Evolutionary conservation across 306 rosid genomes (phyloP).

Genomic region (Morella rubra): DNA sequence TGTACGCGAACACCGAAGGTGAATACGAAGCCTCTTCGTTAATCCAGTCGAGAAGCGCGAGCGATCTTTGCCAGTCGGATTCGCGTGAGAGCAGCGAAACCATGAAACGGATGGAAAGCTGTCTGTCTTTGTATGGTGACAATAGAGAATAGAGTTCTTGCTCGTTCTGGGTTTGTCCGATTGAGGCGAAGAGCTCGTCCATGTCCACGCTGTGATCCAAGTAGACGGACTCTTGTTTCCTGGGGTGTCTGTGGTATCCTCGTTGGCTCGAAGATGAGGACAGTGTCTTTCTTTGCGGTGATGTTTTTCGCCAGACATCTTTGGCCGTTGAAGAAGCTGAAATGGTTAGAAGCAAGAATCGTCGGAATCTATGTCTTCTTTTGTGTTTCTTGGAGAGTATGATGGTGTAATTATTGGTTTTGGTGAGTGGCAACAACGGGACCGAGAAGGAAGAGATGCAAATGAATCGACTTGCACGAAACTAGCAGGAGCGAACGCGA

Average conservation of each 20-base stretch:
- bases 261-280: conserved; percentile 23
- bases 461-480: conserved; percentile 25
- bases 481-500: conserved; percentile 23
- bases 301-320: conserved; percentile 64
- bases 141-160: conserved; percentile 57
- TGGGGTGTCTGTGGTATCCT: conserved; percentile 18
- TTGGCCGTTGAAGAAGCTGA: conserved; percentile 35
- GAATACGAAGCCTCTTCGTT: conserved; percentile 71
- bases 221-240: conserved; percentile 32
- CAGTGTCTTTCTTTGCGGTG: conserved; percentile 24
- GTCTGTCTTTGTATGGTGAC: conserved; percentile 58
- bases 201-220: conserved; percentile 77
- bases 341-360: conserved; percentile 5
- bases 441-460: conserved; percentile 26
- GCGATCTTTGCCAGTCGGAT: conserved; percentile 82
- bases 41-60: conserved; percentile 88
- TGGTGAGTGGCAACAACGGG: conserved; percentile 21
- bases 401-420: conserved; percentile 17
- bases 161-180: conserved; percentile 55
- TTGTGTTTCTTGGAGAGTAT: conserved; percentile 15
- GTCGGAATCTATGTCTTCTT: conserved; percentile 16
- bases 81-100: conserved; percentile 77
- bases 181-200: conserved; percentile 65
- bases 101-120: conserved; percentile 81
- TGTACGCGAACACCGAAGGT: conserved; percentile 79